phyloP scores from a whole-genome alignment of 106 monocot genomes.

The Allium sativum region DNA sequence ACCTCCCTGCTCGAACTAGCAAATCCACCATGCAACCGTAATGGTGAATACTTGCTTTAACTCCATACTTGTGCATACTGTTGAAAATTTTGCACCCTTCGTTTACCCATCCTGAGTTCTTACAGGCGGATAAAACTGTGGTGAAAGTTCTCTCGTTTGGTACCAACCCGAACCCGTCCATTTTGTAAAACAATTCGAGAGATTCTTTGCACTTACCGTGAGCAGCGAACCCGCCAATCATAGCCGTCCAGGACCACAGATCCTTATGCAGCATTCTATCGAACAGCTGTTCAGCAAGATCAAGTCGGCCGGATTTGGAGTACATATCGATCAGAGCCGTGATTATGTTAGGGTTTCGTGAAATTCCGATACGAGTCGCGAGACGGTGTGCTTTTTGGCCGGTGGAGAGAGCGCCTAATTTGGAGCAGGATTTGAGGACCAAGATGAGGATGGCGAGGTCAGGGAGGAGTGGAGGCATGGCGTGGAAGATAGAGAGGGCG shows the following conservation, averaged over 20 bases:
- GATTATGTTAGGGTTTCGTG: slow-evolving; percentile 7
- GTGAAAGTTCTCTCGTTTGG: slow-evolving; percentile 36
- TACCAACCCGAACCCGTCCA: slow-evolving; percentile 17
- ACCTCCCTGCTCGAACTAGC: slow-evolving; percentile 27
- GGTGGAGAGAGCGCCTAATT: slow-evolving; percentile 5
- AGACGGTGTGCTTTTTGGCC: slow-evolving; percentile 8
- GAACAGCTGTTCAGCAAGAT: slow-evolving; percentile 12
- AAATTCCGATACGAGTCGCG: slow-evolving; percentile 1
- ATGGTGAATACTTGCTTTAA: slow-evolving; percentile 35
- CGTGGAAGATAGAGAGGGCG: slow-evolving; percentile 10
- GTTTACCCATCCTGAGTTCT: slow-evolving; percentile 29
- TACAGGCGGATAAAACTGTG: slow-evolving; percentile 29
- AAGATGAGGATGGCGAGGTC: slow-evolving; percentile 5
- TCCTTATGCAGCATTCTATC: neutral
- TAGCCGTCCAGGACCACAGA: slow-evolving; percentile 14
- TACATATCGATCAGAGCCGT: slow-evolving; percentile 14
- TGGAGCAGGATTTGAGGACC: slow-evolving; percentile 13
- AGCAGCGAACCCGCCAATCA: slow-evolving; percentile 37
- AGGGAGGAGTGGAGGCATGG: slow-evolving; percentile 9
- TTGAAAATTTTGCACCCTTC: slow-evolving; percentile 35
- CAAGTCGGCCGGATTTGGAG: slow-evolving; percentile 13
- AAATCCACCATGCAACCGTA: slow-evolving; percentile 57
- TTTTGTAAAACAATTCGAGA: slow-evolving; percentile 23
- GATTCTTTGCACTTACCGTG: slow-evolving; percentile 38
- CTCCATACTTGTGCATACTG: slow-evolving; percentile 16